These are phyloP conservation scores for Ogataea hybrid DNA, from an alignment of 1,139 yeast species.

Conservation along the genomic window DNA sequence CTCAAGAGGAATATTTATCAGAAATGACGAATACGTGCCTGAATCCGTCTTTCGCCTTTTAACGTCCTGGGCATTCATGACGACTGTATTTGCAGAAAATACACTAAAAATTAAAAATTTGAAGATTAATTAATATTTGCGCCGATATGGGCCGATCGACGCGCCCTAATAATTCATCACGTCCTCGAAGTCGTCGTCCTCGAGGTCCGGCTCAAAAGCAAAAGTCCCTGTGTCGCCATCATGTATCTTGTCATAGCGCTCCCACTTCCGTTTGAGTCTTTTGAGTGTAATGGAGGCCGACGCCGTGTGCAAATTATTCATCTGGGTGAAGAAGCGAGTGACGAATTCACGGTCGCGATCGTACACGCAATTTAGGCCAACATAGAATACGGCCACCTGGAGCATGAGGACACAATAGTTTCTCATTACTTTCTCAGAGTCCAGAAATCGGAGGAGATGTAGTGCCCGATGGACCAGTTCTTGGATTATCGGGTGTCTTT, in stretches of 20 bases:
- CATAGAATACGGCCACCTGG: slow-evolving; percentile 63
- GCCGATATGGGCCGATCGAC: slow-evolving; percentile 3
- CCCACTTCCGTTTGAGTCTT: slow-evolving; percentile 47
- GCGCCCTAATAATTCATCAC: slow-evolving; percentile 20
- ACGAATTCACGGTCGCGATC: slow-evolving; percentile 44
- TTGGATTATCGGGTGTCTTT: slow-evolving; percentile 48
- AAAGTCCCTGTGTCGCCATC: not conserved
- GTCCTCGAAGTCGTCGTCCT: slow-evolving; percentile 21
- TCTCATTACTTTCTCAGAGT: slow-evolving; percentile 29
- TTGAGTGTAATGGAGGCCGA: slow-evolving; percentile 48
- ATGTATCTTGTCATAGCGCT: slow-evolving; percentile 28
- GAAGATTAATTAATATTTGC: not conserved
- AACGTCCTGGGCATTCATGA: slow-evolving; percentile 1
- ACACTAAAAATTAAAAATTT: not conserved
- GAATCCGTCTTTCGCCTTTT: slow-evolving; percentile 6
- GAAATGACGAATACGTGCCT: slow-evolving; percentile 3
- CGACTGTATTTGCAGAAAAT: not conserved
- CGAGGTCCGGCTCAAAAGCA: slow-evolving; percentile 17
- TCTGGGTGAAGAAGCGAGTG: slow-evolving; percentile 40
- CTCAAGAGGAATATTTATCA: slow-evolving; percentile 24
- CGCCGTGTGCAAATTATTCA: slow-evolving; percentile 47
- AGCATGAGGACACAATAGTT: slow-evolving; percentile 39
- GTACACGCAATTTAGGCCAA: slow-evolving; percentile 53
- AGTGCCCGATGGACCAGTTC: slow-evolving; percentile 49
- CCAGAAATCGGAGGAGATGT: slow-evolving; percentile 37